phyloP scores from a whole-genome alignment of 306 rosid species.

The Rosa multiflora region DNA sequence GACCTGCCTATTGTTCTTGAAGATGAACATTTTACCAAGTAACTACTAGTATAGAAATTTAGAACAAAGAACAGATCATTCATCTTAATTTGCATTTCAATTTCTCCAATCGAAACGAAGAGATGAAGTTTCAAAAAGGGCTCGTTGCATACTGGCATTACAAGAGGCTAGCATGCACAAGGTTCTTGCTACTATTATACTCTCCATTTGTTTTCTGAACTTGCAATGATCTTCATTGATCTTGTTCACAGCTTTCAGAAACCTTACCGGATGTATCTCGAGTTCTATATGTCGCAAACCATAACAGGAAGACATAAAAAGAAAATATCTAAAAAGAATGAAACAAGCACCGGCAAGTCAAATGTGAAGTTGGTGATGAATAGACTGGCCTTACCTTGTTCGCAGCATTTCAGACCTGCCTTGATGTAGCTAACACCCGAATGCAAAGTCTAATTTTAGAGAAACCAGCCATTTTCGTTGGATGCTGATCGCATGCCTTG shows the following conservation, averaged over 20 bases:
- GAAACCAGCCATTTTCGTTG: constrained; percentile 12
- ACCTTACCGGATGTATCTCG: background rate
- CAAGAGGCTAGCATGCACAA: constrained; percentile 1
- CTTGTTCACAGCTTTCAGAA: background rate
- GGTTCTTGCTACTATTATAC: background rate
- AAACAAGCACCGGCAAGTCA: background rate
- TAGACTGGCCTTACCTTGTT: background rate
- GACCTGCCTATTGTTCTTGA: background rate
- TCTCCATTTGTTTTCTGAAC: background rate
- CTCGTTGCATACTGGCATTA: background rate
- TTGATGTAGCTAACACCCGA: background rate
- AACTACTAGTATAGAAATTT: background rate
- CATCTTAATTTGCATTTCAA: background rate
- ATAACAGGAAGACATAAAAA: background rate
- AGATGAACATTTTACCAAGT: background rate
- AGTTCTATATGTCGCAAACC: background rate
- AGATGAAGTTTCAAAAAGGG: background rate
- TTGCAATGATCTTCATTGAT: background rate
- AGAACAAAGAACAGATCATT: background rate
- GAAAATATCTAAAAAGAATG: background rate
- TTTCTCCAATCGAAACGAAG: background rate
- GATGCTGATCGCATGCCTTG: constrained; percentile 35
- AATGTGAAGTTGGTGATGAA: background rate
- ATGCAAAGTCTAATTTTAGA: constrained; percentile 15
- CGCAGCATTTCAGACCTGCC: background rate